Evolutionary conservation across 192 early-diverging fungal genomes (phyloP).

Genomic region (Lobosporangium transversale): DNA sequence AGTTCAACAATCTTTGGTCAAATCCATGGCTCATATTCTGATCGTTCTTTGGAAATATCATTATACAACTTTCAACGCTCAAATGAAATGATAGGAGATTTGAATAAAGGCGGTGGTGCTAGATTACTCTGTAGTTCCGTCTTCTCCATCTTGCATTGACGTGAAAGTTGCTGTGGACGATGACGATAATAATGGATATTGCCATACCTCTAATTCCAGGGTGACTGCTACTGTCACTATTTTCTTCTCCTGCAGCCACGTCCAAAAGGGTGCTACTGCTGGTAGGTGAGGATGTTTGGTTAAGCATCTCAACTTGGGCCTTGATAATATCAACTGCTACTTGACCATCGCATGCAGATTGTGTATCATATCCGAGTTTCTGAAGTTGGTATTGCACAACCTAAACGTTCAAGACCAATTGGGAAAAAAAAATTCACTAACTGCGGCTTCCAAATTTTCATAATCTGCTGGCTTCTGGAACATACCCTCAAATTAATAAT

Average conservation of each 20-base stretch:
- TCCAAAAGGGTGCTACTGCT: neutral
- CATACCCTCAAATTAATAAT: conserved; percentile 63
- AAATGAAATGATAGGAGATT: neutral
- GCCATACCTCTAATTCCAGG: too few species aligned
- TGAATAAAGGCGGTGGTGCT: too few species aligned
- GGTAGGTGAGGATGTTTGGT: neutral
- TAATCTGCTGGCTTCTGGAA: neutral
- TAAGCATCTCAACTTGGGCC: conserved; percentile 12
- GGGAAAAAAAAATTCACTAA: conserved; percentile 4
- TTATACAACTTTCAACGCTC: conserved; percentile 6
- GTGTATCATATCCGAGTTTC: conserved; percentile 59
- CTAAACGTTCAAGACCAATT: conserved; percentile 8
- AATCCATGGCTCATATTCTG: conserved; percentile 25
- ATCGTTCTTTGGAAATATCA: conserved; percentile 19
- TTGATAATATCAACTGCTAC: conserved; percentile 64
- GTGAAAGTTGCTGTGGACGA: too few species aligned
- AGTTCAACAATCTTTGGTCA: conserved; percentile 18
- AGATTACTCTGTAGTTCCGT: too few species aligned
- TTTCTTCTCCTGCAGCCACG: neutral
- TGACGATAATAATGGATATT: too few species aligned
- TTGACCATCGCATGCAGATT: conserved; percentile 64
- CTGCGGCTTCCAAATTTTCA: too few species aligned
- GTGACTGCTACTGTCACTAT: neutral
- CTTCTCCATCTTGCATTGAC: too few species aligned
- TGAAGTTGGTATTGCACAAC: conserved; percentile 66